Evolutionary conservation across 2,329 filamentous ascomycete genomes (phyloP), one percentile per base, ranked within the genome.

Genomic region (Fusarium citri): DNA sequence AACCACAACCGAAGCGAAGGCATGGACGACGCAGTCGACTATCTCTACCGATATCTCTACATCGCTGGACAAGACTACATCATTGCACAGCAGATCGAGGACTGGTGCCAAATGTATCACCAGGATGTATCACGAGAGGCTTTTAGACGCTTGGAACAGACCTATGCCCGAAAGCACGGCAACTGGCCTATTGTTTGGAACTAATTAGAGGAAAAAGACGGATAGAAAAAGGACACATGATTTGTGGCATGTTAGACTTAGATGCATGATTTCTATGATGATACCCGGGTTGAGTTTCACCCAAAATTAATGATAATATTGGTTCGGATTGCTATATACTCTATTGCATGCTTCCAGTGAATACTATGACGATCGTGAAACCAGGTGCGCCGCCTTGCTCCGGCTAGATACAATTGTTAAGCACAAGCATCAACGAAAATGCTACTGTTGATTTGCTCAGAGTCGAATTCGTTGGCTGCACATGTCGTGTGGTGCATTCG

Each of bases 21-120:
- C 26, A 59, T 72, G 64, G 66, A 56, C 1, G 72, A 74, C 22
- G 69, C 72, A 8, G 61, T 74, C 10, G 55, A 55, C 18, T 74
- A 74, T 57, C 49, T 74, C 15, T 31, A 63, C 16, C 66, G 58
- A 49, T 63, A 72, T 14, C 53, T 73, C 30, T 23, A 9, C 8
- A 20, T 60, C 28, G 49, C 37, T 25, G 22, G 22, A 3, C 54
- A 63, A 47, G 46, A 55, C 20, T 55, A 54, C 8, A 37, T 72
- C 30, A 56, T 49, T 3, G 50, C 55, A 9, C 45, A 46, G 20
- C 41, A 42, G 22, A 45, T 72, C 14, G 46, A 55, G 23, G 48
- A 64, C 3, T 73, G 70, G 70, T 73, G 70, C 22, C 53, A 48
- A 15, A 49, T 40, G 47, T 72, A 71, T 25, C 61, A 64, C n/a